Base-by-base conservation (phyloP, 108 stramenopile species). In the Fragilariopsis cylindrus region DNA sequence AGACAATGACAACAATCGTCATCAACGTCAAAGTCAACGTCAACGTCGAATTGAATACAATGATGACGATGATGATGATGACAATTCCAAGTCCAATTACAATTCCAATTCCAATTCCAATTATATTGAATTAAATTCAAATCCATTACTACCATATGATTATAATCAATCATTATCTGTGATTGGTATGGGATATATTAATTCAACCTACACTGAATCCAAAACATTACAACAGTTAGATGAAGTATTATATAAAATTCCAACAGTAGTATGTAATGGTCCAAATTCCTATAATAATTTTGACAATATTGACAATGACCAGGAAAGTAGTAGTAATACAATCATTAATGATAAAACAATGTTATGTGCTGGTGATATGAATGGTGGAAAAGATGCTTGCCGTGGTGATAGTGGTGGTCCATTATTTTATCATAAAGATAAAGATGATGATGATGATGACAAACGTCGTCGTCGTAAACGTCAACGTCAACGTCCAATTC, bases 331-430 rank as follows among this genome's bases (percentile, higher is more conserved):
- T 30, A 30, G 30, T 30, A 30, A 0, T 30, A 30, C 30, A 30
- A 30, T 30, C 30, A 52, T 52, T 52, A 52, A 13, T 13, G 50
- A 74, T 16, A 65, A 76, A 13, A 74, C 62, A 70, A 80, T 82
- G 81, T 18, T 87, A 3, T 88, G 87, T 76, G 84, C 82, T 3
- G 77, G 74, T 4, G 48, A 21, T 39, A 40, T 57, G 39, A 43
- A 44, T 4, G 79, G 73, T 43, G 76, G 82, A 7, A 69, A 82
- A 44, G 84, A 85, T 68, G 57, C 75, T 11, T 88, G 87, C 62
- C 73, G 78, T 39, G 87, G 84, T 48, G 87, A 88, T 68, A 75
- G 73, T 12, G 87, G 87, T 40, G 87, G 87, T 63, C 84, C 87
- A 0, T 46, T 84, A 16, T 60, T 84, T 40, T 7, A 65, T 9